Conservation (phyloP, 106 monocot genomes). For the Posidonia australis region DNA sequence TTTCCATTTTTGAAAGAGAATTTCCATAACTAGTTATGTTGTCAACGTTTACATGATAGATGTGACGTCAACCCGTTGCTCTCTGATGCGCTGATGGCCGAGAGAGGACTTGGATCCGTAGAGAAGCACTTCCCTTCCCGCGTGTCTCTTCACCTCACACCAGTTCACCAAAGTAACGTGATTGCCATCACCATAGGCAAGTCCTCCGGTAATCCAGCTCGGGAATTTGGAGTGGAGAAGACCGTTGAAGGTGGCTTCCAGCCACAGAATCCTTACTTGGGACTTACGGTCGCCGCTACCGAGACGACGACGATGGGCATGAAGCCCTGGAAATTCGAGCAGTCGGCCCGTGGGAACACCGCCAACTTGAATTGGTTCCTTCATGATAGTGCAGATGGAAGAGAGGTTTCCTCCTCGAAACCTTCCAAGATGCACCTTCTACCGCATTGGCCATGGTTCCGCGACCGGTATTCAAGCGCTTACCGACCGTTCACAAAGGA, state of each 20-base stretch:
- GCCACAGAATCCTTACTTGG: constrained; percentile 35
- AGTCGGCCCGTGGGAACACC: constrained; percentile 42
- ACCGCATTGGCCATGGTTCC: constrained; percentile 52
- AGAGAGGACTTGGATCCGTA: constrained; percentile 40
- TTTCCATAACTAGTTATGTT: background rate
- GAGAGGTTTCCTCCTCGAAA: constrained; percentile 56
- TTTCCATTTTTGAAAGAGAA: background rate
- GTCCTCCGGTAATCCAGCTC: constrained; percentile 47
- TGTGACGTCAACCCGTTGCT: constrained; percentile 40
- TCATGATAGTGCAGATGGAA: constrained; percentile 50
- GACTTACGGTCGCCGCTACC: constrained; percentile 29
- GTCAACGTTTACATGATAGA: constrained; percentile 10
- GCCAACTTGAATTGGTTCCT: constrained; percentile 63
- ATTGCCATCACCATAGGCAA: constrained; percentile 42
- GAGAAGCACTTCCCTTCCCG: constrained; percentile 70
- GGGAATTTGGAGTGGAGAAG: constrained; percentile 37
- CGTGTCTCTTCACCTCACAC: constrained; percentile 49
- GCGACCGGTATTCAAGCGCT: constrained; percentile 49
- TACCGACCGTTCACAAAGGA: constrained; percentile 74
- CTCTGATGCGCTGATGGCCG: constrained; percentile 37
- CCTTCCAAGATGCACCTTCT: constrained; percentile 53
- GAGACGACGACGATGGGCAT: constrained; percentile 49
- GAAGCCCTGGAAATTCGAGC: constrained; percentile 84
- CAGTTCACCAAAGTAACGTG: constrained; percentile 33
- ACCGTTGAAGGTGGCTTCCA: constrained; percentile 46